Percentiles rank a stretch among this genome's conserved stretches.
Conservation (phyloP, 352 stramenopile genomes). For the Phytopythium montanum region DNA sequence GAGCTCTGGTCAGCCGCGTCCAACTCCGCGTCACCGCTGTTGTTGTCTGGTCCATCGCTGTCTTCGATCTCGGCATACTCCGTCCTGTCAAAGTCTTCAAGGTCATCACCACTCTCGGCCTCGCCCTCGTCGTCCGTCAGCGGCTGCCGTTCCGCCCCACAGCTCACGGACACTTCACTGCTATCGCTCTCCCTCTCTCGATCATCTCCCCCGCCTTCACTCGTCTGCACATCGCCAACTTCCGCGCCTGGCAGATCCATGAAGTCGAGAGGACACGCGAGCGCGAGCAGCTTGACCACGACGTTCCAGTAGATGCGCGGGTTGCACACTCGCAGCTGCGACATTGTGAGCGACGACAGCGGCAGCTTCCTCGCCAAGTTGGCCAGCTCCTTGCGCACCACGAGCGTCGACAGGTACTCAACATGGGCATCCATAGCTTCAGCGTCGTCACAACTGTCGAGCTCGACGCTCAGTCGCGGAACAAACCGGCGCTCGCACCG, state of each 20-base stretch:
- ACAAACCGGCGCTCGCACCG: constrained; percentile 28
- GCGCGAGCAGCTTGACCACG: constrained; percentile 43
- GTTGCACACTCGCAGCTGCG: constrained; percentile 26
- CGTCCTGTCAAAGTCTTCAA: not conserved
- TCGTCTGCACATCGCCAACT: not conserved
- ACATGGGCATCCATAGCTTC: constrained; percentile 24
- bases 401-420: constrained; percentile 40
- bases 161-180: constrained; percentile 2
- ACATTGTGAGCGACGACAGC: constrained; percentile 35
- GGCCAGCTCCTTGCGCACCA: constrained; percentile 39
- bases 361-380: constrained; percentile 34
- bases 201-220: not conserved
- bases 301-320: constrained; percentile 60
- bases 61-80: not conserved
- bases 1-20: not conserved
- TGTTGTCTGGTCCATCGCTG: not conserved
- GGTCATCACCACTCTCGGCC: too few species aligned
- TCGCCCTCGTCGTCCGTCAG: constrained; percentile 4
- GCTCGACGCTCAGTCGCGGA: constrained; percentile 25
- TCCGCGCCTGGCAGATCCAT: constrained; percentile 33
- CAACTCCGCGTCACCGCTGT: too few species aligned
- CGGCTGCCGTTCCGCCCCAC: not conserved
- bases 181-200: not conserved
- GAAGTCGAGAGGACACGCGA: constrained; percentile 41
- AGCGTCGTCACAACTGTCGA: constrained; percentile 10